These are phyloP conservation scores for Euphrasia arctica DNA, from an alignment of 305 asterid species.

Conservation along the genomic window DNA sequence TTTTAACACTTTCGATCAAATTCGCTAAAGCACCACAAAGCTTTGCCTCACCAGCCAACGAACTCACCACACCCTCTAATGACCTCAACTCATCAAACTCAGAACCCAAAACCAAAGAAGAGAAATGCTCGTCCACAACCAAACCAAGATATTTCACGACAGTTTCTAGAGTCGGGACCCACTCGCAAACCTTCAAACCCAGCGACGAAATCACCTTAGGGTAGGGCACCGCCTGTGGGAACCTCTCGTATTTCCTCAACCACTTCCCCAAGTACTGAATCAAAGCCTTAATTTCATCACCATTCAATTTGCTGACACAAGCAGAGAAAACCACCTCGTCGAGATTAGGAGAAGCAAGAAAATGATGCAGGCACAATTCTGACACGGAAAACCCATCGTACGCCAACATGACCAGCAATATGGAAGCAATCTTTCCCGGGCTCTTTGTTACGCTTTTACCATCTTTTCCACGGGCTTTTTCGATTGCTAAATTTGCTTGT, in stretches of 20 bases:
- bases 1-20: conserved; percentile 50
- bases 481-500: conserved; percentile 50
- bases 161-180: conserved; percentile 63
- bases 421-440: conserved; percentile 56
- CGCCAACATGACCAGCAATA: conserved; percentile 63
- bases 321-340: conserved; percentile 78
- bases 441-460: conserved; percentile 35
- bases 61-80: conserved; percentile 46
- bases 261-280: conserved; percentile 69
- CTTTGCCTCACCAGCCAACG: conserved; percentile 70
- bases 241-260: conserved; percentile 78
- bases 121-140: conserved; percentile 82
- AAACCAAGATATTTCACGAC: conserved; percentile 57
- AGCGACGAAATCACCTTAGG: conserved; percentile 57
- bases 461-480: conserved; percentile 39
- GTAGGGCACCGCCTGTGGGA: conserved; percentile 71
- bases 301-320: conserved; percentile 69
- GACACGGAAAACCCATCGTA: conserved; percentile 66
- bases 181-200: conserved; percentile 68
- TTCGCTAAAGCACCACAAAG: conserved; percentile 56
- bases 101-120: conserved; percentile 64
- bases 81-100: conserved; percentile 65
- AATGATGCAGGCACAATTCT: conserved; percentile 80
- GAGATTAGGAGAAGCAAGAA: conserved; percentile 55
- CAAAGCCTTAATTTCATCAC: conserved; percentile 66